A percentile compares a stretch with the other conserved stretches of the same genome.
Conservation (phyloP, 345 rosid species). For the Carallia pectinifolia region DNA sequence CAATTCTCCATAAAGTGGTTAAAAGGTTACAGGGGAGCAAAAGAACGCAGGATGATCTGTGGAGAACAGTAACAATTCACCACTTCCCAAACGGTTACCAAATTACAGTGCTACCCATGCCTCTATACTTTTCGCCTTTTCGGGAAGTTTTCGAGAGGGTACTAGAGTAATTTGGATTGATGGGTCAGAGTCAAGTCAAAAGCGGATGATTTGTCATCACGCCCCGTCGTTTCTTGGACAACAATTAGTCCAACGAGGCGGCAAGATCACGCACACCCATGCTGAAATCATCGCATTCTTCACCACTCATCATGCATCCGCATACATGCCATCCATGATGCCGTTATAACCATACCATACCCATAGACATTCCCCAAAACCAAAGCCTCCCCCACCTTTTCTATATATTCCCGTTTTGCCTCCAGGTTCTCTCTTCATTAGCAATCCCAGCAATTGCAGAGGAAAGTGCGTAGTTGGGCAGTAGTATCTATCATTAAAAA, state of each 20-base stretch:
- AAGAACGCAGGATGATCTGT: too few species aligned
- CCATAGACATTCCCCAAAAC: background rate
- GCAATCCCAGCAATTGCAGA: background rate
- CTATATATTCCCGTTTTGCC: slow-evolving; percentile 34
- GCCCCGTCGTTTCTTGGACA: slow-evolving; percentile 30
- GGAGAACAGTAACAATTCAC: too few species aligned
- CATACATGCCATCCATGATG: too few species aligned
- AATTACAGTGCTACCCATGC: too few species aligned
- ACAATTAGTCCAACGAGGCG: slow-evolving; percentile 37
- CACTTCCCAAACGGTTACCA: too few species aligned
- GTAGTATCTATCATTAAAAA: too few species aligned
- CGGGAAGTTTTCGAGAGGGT: background rate
- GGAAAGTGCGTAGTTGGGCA: background rate
- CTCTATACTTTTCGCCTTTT: too few species aligned
- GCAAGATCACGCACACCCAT: slow-evolving; percentile 26
- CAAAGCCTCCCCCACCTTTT: background rate
- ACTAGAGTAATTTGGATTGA: background rate
- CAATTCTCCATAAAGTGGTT: too few species aligned
- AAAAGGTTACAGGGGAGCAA: too few species aligned
- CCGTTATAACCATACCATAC: background rate
- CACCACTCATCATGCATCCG: background rate
- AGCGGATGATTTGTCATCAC: background rate
- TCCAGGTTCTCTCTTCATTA: slow-evolving; percentile 29
- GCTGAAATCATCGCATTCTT: slow-evolving; percentile 28
- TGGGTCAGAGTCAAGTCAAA: slow-evolving; percentile 29